phyloP scores from a whole-genome alignment of 495 filamentous ascomycete genomes.

The Margaritispora aquatica region DNA sequence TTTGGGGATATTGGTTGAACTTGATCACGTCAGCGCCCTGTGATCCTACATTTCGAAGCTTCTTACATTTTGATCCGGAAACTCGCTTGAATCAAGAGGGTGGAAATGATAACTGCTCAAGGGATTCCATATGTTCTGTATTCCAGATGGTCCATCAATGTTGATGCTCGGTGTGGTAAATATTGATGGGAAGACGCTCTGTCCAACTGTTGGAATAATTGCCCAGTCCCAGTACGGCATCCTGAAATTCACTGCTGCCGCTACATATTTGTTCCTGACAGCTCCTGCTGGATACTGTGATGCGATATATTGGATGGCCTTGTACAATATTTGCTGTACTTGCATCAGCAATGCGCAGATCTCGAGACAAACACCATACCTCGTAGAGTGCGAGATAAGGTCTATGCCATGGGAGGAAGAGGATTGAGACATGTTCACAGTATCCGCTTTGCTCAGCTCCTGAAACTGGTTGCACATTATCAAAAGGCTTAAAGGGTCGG shows the following conservation, averaged over 20 bases:
- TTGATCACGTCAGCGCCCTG: conserved; percentile 15
- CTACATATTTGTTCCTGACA: conserved; percentile 36
- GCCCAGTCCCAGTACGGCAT: conserved; percentile 70
- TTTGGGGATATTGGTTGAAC: conserved; percentile 41
- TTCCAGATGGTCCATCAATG: conserved; percentile 46
- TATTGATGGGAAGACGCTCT: conserved; percentile 41
- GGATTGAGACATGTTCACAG: conserved; percentile 56
- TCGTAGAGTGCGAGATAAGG: conserved; percentile 64
- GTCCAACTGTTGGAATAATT: conserved; percentile 35
- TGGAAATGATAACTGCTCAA: conserved; percentile 56
- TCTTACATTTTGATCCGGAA: conserved; percentile 37
- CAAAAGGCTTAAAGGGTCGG: conserved; percentile 50
- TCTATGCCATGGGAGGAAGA: conserved; percentile 69
- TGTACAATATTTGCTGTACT: conserved; percentile 23
- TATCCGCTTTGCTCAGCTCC: conserved; percentile 48
- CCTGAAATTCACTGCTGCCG: conserved; percentile 49
- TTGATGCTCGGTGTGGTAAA: conserved; percentile 39
- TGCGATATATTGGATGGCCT: conserved; percentile 40
- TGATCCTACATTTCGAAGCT: no score
- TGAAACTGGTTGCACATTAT: conserved; percentile 41
- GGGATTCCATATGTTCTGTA: conserved; percentile 52
- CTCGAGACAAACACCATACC: conserved; percentile 30
- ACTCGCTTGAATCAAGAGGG: conserved; percentile 37
- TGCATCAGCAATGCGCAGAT: neutral
- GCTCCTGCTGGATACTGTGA: conserved; percentile 40